A percentile compares a stretch with the other conserved stretches of the same genome.
Conservation (phyloP, 2,329 filamentous ascomycete species). For the Sarocladiaceae sp. region DNA sequence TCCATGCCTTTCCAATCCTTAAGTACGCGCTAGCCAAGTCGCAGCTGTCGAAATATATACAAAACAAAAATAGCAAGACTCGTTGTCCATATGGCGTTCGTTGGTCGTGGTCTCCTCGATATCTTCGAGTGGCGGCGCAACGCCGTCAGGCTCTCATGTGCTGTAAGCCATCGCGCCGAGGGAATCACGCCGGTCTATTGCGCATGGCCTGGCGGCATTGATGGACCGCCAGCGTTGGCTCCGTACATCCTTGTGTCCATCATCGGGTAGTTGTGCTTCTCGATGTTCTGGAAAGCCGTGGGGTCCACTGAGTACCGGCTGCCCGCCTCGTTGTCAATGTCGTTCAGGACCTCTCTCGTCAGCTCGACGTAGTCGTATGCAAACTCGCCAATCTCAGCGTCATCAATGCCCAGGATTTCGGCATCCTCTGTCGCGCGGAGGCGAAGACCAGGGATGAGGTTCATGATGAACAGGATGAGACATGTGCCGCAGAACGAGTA, state of each 20-base stretch:
- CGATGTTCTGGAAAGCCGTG: slow-evolving; percentile 33
- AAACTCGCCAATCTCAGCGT: slow-evolving; percentile 87
- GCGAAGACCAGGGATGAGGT: slow-evolving; percentile 67
- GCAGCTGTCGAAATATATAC: too few species aligned
- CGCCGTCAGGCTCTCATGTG: too few species aligned
- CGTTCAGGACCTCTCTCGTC: slow-evolving; percentile 49
- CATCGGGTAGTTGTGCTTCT: slow-evolving; percentile 44
- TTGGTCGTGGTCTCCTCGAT: too few species aligned
- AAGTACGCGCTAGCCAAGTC: too few species aligned
- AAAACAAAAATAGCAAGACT: too few species aligned
- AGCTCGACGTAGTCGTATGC: slow-evolving; percentile 94
- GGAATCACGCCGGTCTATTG: not conserved
- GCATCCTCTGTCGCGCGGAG: slow-evolving; percentile 71
- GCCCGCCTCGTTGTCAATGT: slow-evolving; percentile 36
- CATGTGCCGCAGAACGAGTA: slow-evolving; percentile 77
- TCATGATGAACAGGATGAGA: slow-evolving; percentile 74
- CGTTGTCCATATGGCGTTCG: too few species aligned
- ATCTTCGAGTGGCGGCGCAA: too few species aligned
- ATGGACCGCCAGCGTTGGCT: slow-evolving; percentile 15
- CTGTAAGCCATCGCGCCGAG: not conserved
- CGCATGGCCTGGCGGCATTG: slow-evolving; percentile 17
- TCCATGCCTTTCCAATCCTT: too few species aligned
- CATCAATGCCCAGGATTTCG: slow-evolving; percentile 79
- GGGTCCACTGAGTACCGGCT: slow-evolving; percentile 37
- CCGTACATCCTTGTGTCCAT: slow-evolving; percentile 38